Conservation (phyloP, 306 rosid species). For the Trichosanthes truncata region DNA sequence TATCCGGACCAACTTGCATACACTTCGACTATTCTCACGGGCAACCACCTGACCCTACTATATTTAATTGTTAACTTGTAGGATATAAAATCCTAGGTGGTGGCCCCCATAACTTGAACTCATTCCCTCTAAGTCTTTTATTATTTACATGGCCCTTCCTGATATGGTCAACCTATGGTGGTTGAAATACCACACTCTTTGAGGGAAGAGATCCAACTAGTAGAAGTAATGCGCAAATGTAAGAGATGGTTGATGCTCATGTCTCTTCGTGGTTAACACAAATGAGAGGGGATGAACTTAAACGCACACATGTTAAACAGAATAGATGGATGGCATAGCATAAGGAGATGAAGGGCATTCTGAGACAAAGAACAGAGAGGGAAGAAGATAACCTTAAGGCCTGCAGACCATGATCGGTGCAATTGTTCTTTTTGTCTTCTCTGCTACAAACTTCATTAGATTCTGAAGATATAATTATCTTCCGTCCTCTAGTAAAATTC, state of each 20-base stretch:
- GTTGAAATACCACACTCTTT: neutral
- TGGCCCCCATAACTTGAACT: too few relatives aligned
- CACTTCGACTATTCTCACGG: too few relatives aligned
- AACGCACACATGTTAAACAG: conserved; percentile 8
- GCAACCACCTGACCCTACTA: too few relatives aligned
- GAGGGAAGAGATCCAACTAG: neutral
- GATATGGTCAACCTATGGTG: too few relatives aligned
- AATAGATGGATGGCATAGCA: neutral
- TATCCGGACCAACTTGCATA: too few relatives aligned
- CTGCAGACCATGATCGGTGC: too few relatives aligned
- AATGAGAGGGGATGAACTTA: neutral
- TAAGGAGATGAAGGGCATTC: neutral
- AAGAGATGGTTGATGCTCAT: neutral
- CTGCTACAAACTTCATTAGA: conserved; percentile 85
- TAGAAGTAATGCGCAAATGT: neutral
- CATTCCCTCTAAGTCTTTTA: too few relatives aligned
- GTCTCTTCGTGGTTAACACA: neutral
- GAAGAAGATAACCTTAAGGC: conserved; percentile 52
- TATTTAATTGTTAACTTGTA: too few relatives aligned
- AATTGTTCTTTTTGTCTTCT: conserved; percentile 86
- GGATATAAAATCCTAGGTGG: too few relatives aligned
- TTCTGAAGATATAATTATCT: conserved; percentile 56
- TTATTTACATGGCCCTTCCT: too few relatives aligned
- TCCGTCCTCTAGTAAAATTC: neutral
- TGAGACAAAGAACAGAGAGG: neutral